Base-by-base conservation (phyloP, 2,329 filamentous ascomycete species). In the Ilyonectria robusta region DNA sequence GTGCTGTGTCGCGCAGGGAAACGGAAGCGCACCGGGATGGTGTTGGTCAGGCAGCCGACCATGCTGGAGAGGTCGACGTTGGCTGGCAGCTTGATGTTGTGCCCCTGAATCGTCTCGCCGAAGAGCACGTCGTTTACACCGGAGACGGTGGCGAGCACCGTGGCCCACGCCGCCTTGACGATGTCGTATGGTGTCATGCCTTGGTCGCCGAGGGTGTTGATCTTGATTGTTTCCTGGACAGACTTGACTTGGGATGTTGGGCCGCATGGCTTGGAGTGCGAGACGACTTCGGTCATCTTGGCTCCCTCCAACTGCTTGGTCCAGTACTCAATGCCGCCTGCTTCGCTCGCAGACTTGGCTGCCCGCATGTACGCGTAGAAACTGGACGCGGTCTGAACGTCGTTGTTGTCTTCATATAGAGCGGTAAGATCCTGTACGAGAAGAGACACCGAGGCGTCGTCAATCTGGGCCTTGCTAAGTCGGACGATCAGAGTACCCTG, bases 101-200 rank as follows among this genome's bases (percentile, higher is more conserved):
- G 84, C 1, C 84, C 84, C 11, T 85, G 83, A 15, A 88, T 79
- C 3, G 85, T 77, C 71, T 89, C 85, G 8, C 88, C 88, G 62
- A 90, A 90, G 4, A 89, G 81, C 7, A 90, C 82, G 47, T 90
- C 88, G 6, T 82, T 78, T 0, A 76, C 79, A 0, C 81, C 83
- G 0, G 86, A 84, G 10, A 89, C 76, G 26, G 82, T 85, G 0
- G 86, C 84, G 7, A 91, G 81, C 0, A 86, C 83, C 66, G 87
- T 83, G 1, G 87, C 84, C 87, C 88, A 91, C 0, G 87, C 87
- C 0, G 86, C 84, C 74, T 88, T 89, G 37, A 90, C 79, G 3
- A 90, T 82, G 0, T 85, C 84, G 65, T 87, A 85, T 42, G 86
- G 85, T 0, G 81, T 80, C 65, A 88, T 81, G 9, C 82, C 83